These are phyloP conservation scores for Pistacia atlantica DNA, from an alignment of 345 rosid genomes.

Conservation along the genomic window DNA sequence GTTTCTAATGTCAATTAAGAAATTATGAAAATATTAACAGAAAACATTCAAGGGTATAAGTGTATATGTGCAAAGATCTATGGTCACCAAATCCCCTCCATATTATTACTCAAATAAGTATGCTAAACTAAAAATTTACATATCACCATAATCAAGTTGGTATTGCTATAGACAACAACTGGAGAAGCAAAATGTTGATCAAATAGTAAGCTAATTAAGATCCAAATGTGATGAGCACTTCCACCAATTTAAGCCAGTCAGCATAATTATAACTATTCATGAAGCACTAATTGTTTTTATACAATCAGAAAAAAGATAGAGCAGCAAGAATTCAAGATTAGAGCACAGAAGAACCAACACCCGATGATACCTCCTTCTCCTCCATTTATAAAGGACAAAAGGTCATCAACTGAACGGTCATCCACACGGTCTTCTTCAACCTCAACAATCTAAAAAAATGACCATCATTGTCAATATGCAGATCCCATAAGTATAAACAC, in stretches of 20 bases:
- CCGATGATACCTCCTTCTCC: constrained; percentile 52
- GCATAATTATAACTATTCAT: background rate
- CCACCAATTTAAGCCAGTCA: background rate
- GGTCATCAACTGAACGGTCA: constrained; percentile 90
- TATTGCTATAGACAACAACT: background rate
- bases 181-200: background rate
- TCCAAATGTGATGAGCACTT: background rate
- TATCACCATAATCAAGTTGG: background rate
- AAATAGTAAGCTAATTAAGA: background rate
- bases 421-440: constrained; percentile 75
- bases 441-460: constrained; percentile 57
- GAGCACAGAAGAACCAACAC: constrained; percentile 15
- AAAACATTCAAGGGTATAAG: background rate
- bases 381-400: constrained; percentile 79
- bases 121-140: background rate
- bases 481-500: background rate
- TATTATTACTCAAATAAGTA: constrained; percentile 2
- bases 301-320: constrained; percentile 14
- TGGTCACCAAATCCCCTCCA: constrained; percentile 8
- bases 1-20: background rate
- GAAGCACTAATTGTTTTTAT: background rate
- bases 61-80: background rate
- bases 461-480: constrained; percentile 9
- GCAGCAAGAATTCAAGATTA: constrained; percentile 12
- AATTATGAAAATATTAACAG: background rate